A percentile compares a stretch with the other conserved stretches of the same genome.
These are phyloP conservation scores for Dryadomyces quercus-mongolicae DNA, from an alignment of 2,329 filamentous ascomycete genomes.

Conservation along the genomic window DNA sequence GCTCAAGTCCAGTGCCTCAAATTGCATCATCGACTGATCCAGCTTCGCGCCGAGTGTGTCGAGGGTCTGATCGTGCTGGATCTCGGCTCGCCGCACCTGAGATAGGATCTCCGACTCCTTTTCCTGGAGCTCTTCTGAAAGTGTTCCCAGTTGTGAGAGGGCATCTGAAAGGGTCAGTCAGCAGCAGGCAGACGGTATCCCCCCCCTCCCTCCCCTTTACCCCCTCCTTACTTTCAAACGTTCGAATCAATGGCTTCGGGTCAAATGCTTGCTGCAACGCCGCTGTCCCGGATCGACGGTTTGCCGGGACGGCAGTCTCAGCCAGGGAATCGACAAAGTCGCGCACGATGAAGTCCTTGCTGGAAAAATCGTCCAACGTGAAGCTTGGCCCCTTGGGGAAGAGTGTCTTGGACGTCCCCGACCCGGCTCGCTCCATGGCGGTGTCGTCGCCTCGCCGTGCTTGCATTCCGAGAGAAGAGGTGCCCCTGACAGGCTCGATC, in stretches of 20 bases:
- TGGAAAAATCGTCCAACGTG: conserved; percentile 77
- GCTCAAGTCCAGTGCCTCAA: conserved; percentile 78
- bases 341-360: conserved; percentile 90
- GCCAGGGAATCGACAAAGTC: conserved; percentile 94
- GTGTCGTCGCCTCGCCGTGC: background rate
- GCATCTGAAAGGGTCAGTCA: conserved; percentile 30
- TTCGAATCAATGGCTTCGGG: conserved; percentile 89
- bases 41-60: conserved; percentile 80
- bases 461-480: background rate
- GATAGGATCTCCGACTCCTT: conserved; percentile 85
- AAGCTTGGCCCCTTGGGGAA: conserved; percentile 74
- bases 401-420: conserved; percentile 46
- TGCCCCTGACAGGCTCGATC: background rate
- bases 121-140: conserved; percentile 76
- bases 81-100: conserved; percentile 81
- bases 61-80: conserved; percentile 82
- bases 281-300: conserved; percentile 61
- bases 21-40: conserved; percentile 82
- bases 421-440: conserved; percentile 27
- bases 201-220: background rate
- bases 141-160: conserved; percentile 53
- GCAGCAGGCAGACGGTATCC: background rate
- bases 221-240: conserved; percentile 59
- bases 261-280: conserved; percentile 58
- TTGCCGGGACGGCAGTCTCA: conserved; percentile 67